These are phyloP conservation scores for Zopfochytrium polystomum DNA, from an alignment of 371 early-diverging fungal species.

Conservation along the genomic window DNA sequence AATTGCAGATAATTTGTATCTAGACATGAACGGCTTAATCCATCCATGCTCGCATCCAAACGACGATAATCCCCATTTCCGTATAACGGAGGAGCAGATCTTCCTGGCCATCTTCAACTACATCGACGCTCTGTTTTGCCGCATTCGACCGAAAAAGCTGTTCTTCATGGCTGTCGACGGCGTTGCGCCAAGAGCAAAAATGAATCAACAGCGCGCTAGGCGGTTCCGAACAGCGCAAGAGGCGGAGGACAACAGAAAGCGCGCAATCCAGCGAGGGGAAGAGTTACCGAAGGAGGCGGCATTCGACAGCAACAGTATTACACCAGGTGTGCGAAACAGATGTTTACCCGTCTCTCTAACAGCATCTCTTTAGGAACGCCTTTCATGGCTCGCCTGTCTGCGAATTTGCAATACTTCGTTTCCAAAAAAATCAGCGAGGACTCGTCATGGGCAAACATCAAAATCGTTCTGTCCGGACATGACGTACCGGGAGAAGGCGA, in stretches of 20 bases:
- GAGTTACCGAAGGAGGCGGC: conserved; percentile 69
- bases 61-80: conserved; percentile 82
- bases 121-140: conserved; percentile 89
- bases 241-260: too few species aligned
- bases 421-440: conserved; percentile 84
- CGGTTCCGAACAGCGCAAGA: conserved; percentile 95
- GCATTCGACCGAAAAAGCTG: conserved; percentile 89
- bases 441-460: conserved; percentile 85
- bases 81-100: conserved; percentile 89
- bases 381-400: conserved; percentile 94
- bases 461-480: conserved; percentile 91
- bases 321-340: conserved; percentile 81
- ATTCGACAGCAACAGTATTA: conserved; percentile 85
- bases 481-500: conserved; percentile 99
- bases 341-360: conserved; percentile 96
- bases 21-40: conserved; percentile 99
- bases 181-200: conserved; percentile 99
- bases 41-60: conserved; percentile 98
- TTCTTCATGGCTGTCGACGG: conserved; percentile 99
- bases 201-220: conserved; percentile 99
- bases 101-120: conserved; percentile 91
- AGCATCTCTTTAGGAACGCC: conserved; percentile 99
- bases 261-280: too few species aligned
- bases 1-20: conserved; percentile 97
- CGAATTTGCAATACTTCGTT: conserved; percentile 83